Evolutionary conservation across 2,329 filamentous ascomycete species (phyloP), one percentile per base, ranked within the genome.

Genomic region (Pseudopyricularia cyperi): DNA sequence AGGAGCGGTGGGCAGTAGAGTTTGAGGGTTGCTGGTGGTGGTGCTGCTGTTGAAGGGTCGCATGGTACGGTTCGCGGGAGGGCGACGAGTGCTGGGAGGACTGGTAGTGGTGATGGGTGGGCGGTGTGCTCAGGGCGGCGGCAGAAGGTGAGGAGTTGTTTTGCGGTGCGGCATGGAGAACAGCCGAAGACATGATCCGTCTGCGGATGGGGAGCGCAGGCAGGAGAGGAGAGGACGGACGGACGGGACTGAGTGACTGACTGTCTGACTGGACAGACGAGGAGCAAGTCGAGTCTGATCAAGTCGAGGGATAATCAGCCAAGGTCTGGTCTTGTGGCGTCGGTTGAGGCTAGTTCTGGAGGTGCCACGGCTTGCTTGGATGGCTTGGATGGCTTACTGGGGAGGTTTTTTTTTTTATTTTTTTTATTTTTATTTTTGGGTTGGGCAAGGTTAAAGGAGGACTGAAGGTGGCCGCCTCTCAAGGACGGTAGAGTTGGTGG

Each of bases 101-200:
- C 58, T 73, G 68, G 65, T 80, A 79, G 56, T 75, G 74, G 57
- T 51, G 49, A 24, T 71, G 71, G 60, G 66, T 71, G 57, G 76
- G 71, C 58, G 74, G 71, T 55, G 72, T 62, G 58, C 65, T 68
- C 51, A 71, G 64, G 46, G 63, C 69, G 52, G 71, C 66, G 59
- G 75, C 63, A 56, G 70, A 68, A 56, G 70, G 68, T 42, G 37
- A 19, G 17, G 37, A 42, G n/a, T n/a, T n/a, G 37, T 42, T 42
- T 58, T 78, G 76, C 60, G 76, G 71, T 63, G 73, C 68, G 57
- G 77, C 70, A 67, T 84, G 81, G 64, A 85, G 69, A 60, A 76
- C 76, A 71, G 80, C 77, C 66, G 77, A 80, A 68, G 76, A 79
- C 79, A 79, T 81, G 67, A 71, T 75, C 69, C 63, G 55, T n/a